phyloP scores from a whole-genome alignment of 495 filamentous ascomycete species.

The Talaromyces ruber region DNA sequence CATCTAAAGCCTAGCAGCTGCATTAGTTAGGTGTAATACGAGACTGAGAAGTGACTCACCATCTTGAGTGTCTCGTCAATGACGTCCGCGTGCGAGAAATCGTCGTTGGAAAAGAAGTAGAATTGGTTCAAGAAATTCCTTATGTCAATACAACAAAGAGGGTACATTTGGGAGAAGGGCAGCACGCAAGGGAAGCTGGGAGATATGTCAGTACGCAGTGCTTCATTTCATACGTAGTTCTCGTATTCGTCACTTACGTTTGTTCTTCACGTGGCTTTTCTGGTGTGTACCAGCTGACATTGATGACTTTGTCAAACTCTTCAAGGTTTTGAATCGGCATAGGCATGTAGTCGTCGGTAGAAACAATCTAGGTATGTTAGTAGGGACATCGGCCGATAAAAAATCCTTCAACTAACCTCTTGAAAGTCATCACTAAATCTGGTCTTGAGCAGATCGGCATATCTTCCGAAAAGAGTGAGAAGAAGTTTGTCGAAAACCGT shows the following conservation, averaged over 20 bases:
- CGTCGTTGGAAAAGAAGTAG: slow-evolving; percentile 89
- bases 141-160: slow-evolving; percentile 94
- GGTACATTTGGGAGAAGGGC: slow-evolving; percentile 98
- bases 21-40: background rate
- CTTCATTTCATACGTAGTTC: background rate
- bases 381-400: background rate
- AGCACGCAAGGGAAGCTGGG: slow-evolving; percentile 79
- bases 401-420: slow-evolving; percentile 45
- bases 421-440: slow-evolving; percentile 90
- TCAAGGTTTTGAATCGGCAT: slow-evolving; percentile 88
- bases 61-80: slow-evolving; percentile 84
- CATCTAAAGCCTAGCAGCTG: slow-evolving; percentile 63
- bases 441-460: slow-evolving; percentile 82
- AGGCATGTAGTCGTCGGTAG: slow-evolving; percentile 98
- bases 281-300: slow-evolving; percentile 86
- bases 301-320: slow-evolving; percentile 90
- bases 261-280: slow-evolving; percentile 69
- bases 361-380: slow-evolving; percentile 62
- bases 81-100: slow-evolving; percentile 76
- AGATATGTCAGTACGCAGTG: slow-evolving; percentile 5
- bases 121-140: slow-evolving; percentile 94
- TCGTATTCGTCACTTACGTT: slow-evolving; percentile 41
- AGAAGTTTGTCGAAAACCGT: slow-evolving; percentile 71
- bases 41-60: slow-evolving; percentile 27
- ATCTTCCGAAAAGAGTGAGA: slow-evolving; percentile 81